Evolutionary conservation across 768 basidiomycete genomes (phyloP).

Genomic region (Bullera alba): DNA sequence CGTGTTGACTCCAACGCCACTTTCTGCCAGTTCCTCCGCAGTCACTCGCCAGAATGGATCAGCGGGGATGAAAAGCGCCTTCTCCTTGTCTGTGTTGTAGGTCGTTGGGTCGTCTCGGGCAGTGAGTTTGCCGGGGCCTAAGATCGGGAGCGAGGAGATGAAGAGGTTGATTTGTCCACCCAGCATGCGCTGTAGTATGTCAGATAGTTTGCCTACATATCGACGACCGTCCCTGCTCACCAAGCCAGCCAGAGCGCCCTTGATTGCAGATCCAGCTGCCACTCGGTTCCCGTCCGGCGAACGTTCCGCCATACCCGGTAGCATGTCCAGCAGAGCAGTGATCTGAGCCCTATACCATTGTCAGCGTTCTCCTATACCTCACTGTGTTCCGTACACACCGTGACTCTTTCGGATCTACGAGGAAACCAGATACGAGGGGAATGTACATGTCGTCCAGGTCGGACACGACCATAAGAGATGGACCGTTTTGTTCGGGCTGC

Average conservation of each 20-base stretch:
- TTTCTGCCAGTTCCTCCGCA: slow-evolving; percentile 79
- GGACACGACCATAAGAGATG: slow-evolving; percentile 64
- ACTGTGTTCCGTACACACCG: slow-evolving; percentile 51
- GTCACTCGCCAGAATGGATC: slow-evolving; percentile 70
- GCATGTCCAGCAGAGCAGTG: slow-evolving; percentile 58
- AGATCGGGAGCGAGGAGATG: slow-evolving; percentile 60
- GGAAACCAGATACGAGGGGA: slow-evolving; percentile 64
- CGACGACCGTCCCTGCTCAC: slow-evolving; percentile 48
- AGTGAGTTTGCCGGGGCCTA: slow-evolving; percentile 65
- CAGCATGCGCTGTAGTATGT: slow-evolving; percentile 17
- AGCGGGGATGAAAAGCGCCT: slow-evolving; percentile 68
- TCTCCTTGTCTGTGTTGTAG: slow-evolving; percentile 82
- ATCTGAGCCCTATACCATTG: slow-evolving; percentile 53
- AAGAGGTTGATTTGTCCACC: slow-evolving; percentile 76
- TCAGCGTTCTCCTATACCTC: slow-evolving; percentile 1
- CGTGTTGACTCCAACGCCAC: slow-evolving; percentile 82
- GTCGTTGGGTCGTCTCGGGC: slow-evolving; percentile 58
- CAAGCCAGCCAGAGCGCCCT: slow-evolving; percentile 63
- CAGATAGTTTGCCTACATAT: not conserved
- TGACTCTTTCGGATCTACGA: slow-evolving; percentile 66
- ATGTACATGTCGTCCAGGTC: slow-evolving; percentile 91
- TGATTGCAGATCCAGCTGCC: slow-evolving; percentile 71
- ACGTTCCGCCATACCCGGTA: slow-evolving; percentile 58
- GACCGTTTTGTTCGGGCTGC: slow-evolving; percentile 10
- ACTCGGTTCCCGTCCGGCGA: slow-evolving; percentile 52